phyloP scores from a whole-genome alignment of 2,329 filamentous ascomycete genomes.

The Ceratocystis ficicola region DNA sequence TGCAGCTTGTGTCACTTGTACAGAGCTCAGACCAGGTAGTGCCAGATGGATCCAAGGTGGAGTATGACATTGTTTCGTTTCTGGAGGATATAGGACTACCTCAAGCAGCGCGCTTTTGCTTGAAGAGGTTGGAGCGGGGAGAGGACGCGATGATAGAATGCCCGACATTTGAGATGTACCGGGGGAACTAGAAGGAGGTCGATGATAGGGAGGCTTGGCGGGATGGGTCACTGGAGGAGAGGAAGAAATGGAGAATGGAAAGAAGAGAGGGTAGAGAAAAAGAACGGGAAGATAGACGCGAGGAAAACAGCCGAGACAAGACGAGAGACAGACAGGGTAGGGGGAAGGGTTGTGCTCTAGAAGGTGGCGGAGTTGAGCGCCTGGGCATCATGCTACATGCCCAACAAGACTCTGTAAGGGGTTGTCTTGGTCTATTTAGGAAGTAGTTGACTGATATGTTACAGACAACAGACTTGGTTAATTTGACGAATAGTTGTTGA shows the following conservation, averaged over 20 bases:
- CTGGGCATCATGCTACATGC: too few relatives aligned
- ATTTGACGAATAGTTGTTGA: too few relatives aligned
- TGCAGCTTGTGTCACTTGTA: slow-evolving; percentile 24
- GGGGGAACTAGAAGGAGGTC: neutral
- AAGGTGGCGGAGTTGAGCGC: too few relatives aligned
- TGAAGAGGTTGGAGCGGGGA: slow-evolving; percentile 8
- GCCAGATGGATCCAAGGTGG: slow-evolving; percentile 20
- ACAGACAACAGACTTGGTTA: too few relatives aligned
- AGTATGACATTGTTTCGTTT: slow-evolving; percentile 31
- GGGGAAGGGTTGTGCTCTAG: too few relatives aligned
- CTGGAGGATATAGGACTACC: slow-evolving; percentile 29
- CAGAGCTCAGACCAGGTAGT: slow-evolving; percentile 22
- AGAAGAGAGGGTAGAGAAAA: neutral
- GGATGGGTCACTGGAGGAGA: too few relatives aligned
- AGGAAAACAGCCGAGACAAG: neutral
- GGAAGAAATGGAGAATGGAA: too few relatives aligned
- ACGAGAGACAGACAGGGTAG: too few relatives aligned
- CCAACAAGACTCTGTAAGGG: too few relatives aligned
- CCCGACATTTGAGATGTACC: neutral
- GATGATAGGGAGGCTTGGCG: neutral
- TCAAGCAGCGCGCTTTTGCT: slow-evolving; percentile 25
- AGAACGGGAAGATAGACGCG: neutral
- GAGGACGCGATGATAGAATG: neutral
- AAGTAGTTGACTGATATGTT: too few relatives aligned
- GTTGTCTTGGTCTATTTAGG: too few relatives aligned